Percentiles rank a stretch among this genome's conserved stretches.
These are phyloP conservation scores for Chlamydomonas eustigma DNA, from an alignment of 139 green algal species.

Conservation along the genomic window DNA sequence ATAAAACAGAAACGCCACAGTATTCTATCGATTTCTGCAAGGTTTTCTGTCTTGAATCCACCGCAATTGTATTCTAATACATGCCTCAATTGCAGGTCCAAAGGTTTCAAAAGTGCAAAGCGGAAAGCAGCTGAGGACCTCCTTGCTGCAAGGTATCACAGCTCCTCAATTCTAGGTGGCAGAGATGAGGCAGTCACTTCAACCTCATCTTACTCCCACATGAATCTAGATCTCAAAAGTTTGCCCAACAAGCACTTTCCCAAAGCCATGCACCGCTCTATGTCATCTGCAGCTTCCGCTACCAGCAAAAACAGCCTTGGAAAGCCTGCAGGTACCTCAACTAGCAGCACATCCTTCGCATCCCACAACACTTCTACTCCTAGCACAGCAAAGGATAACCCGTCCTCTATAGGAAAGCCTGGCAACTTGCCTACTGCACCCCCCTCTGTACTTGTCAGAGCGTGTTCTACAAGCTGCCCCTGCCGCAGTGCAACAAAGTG, in stretches of 20 bases:
- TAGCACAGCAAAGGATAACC: too few relatives aligned
- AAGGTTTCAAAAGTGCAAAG: conserved; percentile 36
- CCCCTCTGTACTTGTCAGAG: background rate
- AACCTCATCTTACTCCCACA: conserved; percentile 2
- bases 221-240: background rate
- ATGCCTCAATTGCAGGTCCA: background rate
- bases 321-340: too few relatives aligned
- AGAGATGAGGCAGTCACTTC: background rate
- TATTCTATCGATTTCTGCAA: too few relatives aligned
- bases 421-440: background rate
- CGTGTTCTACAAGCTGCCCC: background rate
- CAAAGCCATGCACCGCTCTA: background rate
- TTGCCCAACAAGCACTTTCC: background rate
- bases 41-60: too few relatives aligned
- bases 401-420: background rate
- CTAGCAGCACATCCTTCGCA: too few relatives aligned
- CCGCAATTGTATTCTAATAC: too few relatives aligned
- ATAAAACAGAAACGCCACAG: too few relatives aligned
- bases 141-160: conserved; percentile 27
- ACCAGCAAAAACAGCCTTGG: too few relatives aligned
- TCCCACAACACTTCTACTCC: too few relatives aligned
- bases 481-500: background rate
- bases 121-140: conserved; percentile 42
- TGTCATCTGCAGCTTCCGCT: background rate
- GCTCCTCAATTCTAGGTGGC: background rate